Base-by-base conservation (phyloP, 148 eudicot species). In the Beta vulgaris region DNA sequence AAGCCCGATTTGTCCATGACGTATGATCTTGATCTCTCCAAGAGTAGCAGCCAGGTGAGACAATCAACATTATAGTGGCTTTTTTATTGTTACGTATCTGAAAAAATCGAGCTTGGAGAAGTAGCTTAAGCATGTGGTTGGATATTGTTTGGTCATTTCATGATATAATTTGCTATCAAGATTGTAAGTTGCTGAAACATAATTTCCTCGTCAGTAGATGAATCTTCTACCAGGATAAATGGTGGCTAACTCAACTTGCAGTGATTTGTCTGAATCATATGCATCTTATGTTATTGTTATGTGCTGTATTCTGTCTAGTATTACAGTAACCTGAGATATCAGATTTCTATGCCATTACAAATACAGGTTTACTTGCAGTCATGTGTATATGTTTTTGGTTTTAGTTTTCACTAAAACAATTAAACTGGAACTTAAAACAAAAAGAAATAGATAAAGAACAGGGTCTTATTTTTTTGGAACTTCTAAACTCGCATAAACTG, bases 11-110 rank as follows among this genome's bases (percentile, higher is more conserved):
- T 88, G 36, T 79, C 93, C 7, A 68, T 81, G 87, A 75, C 86
- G 13, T 94, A 94, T 53, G 91, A 94, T 65, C 81, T 75, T 57
- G 90, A 87, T 19, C 89, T 94, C 42, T 76, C 88, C 39, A 85
- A 83, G 78, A 74, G 78, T 59, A 75, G 63, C 49, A 77, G 67
- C 65, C 87, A 85, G 88, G 92, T 89, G 58, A 64, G 44, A 37
- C 23, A 62, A 34, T 34, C 16, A 13, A 31, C 3, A 64, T 64
- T 46, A 37, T 11, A 13, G 9, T 57, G 1, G 1, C 0, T 57
- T 57, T 4, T 53, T 57, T 25, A 1, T 26, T 5, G 61, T 25
- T 57, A 3, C 0, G 8, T n/a, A 8, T 36, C 68, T 64, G 42
- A 18, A 16, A 35, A 18, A 1, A 6, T 62, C 21, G 42, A 62